phyloP scores from a whole-genome alignment of 257 asterid genomes.

The Orobanche coerulescens region DNA sequence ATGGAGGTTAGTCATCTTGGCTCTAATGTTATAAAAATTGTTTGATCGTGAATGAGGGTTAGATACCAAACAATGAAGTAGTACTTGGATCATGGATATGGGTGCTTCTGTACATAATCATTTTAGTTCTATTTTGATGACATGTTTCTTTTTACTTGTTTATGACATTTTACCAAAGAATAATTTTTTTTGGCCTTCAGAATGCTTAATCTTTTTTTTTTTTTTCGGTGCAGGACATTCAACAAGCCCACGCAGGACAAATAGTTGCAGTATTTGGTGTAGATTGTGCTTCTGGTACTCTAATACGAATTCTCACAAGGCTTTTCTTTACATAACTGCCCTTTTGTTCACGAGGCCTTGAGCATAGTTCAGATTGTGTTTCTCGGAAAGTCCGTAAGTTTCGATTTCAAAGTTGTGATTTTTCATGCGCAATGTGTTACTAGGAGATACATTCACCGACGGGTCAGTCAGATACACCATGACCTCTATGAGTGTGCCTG shows the following conservation, averaged over 20 bases:
- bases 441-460: conserved; percentile 98
- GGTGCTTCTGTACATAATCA: conserved; percentile 11
- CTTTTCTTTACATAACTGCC: background rate
- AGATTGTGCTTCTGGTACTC: conserved; percentile 98
- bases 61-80: background rate
- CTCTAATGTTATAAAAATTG: conserved; percentile 3
- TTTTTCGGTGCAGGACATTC: conserved; percentile 79
- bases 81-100: conserved; percentile 14
- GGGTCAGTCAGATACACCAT: conserved; percentile 92
- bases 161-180: background rate
- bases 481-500: conserved; percentile 99
- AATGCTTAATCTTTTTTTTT: conserved; percentile 14
- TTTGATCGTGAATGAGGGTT: conserved; percentile 14
- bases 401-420: background rate
- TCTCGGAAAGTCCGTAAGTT: background rate
- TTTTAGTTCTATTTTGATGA: background rate
- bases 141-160: background rate
- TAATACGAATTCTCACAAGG: background rate
- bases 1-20: conserved; percentile 76
- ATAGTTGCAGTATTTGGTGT: conserved; percentile 99
- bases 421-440: conserved; percentile 21
- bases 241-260: conserved; percentile 99
- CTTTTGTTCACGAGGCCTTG: background rate
- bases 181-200: background rate
- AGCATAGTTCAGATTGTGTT: conserved; percentile 12